These are phyloP conservation scores for Thermothielavioides terrestris DNA, from an alignment of 495 filamentous ascomycete genomes.

Conservation along the genomic window DNA sequence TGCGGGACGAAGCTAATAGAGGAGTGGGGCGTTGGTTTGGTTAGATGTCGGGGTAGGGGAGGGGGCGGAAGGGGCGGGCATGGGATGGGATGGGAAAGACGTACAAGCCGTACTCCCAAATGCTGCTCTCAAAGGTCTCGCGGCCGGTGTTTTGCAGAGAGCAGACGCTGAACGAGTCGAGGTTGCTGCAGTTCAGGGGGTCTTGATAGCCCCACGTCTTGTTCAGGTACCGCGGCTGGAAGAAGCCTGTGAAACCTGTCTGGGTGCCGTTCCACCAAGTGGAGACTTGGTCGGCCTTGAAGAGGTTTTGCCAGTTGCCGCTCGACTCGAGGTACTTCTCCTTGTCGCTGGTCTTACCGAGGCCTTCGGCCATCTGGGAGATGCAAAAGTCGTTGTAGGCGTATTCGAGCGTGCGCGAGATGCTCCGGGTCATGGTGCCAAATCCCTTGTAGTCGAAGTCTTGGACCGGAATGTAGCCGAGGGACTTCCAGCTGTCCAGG, in stretches of 20 bases:
- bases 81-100: conserved; percentile 21
- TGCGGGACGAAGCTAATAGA: conserved; percentile 64
- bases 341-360: conserved; percentile 46
- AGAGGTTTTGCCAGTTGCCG: conserved; percentile 61
- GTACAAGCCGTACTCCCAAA: conserved; percentile 63
- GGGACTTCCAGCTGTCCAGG: conserved; percentile 56
- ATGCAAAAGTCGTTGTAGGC: conserved; percentile 72
- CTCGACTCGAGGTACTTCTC: conserved; percentile 56
- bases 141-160: conserved; percentile 53
- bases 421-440: conserved; percentile 60
- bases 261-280: conserved; percentile 48
- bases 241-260: conserved; percentile 59
- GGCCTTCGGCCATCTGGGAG: conserved; percentile 48
- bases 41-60: too few species aligned
- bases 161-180: conserved; percentile 44
- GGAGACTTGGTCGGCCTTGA: conserved; percentile 53
- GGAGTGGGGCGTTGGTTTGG: not conserved
- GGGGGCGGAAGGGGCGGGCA: too few species aligned
- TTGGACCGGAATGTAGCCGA: conserved; percentile 60
- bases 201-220: conserved; percentile 62
- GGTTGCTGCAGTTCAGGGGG: conserved; percentile 55
- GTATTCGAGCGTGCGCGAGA: conserved; percentile 69
- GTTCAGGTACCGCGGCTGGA: conserved; percentile 60
- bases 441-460: conserved; percentile 61
- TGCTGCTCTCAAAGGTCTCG: conserved; percentile 63